Base-by-base conservation (phyloP, 108 stramenopile species). In the Fragilariopsis cylindrus region DNA sequence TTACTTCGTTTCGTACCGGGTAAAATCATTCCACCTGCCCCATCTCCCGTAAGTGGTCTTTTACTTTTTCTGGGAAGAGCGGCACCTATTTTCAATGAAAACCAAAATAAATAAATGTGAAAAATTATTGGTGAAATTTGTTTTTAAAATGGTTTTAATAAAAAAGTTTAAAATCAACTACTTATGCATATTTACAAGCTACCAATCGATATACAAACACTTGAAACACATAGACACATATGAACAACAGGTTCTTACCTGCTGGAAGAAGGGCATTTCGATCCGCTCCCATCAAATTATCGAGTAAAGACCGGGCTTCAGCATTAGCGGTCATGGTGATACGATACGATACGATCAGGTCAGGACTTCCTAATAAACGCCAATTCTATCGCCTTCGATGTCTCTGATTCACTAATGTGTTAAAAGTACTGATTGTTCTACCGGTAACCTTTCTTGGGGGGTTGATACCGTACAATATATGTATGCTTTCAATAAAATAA, bases 231-330 rank as follows among this genome's bases (percentile, higher is more conserved):
- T 2, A 30, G 30, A 30, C 30, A 30, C 30, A 30, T 30, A 30
- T 30, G 30, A 0, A 30, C 30, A 30, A 30, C 30, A 30, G 30
- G 30, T 30, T 30, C 60, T 7, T 63, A 63, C 62, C 89, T 15
- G 82, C 55, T 30, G 85, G 87, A 41, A 88, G 79, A 15, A 83
- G 79, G 11, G 92, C 92, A 81, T 96, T 86, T 47, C 95, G 91
- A 65, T 96, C 90, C 18, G 78, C 85, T 65, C 95, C 95, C 95
- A 96, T 96, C 13, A 96, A 80, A 53, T 88, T 80, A 72, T 96
- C 95, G 49, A 96, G 78, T 77, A 96, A 73, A 16, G 90, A 86
- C 9, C 70, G 70, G 19, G 70, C 79, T 75, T 80, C 79, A 5
- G 79, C 79, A 8, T 66, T 72, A 5, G 79, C 79, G 2, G 72